A percentile compares a stretch with the other conserved stretches of the same genome.
Conservation (phyloP, 768 basidiomycete genomes). For the Dioszegia aurantiaca region DNA sequence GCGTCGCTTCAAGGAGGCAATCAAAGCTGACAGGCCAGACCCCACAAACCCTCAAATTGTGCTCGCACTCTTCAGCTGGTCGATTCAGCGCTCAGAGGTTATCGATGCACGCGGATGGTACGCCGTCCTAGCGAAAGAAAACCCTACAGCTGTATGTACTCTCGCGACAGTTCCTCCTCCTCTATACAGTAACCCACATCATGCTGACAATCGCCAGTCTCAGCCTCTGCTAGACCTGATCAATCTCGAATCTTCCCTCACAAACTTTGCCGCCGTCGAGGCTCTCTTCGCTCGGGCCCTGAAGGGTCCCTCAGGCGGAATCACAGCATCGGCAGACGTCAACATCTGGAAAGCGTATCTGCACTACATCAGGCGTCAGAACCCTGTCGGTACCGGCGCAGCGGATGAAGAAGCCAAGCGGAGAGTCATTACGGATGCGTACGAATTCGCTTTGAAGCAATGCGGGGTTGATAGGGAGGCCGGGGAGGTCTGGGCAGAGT, state of each 20-base stretch:
- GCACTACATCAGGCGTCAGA: conserved; percentile 79
- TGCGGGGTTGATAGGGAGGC: conserved; percentile 90
- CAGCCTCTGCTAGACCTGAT: conserved; percentile 58
- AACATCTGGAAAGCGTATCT: conserved; percentile 92
- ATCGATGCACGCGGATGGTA: conserved; percentile 76
- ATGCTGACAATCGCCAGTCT: no score
- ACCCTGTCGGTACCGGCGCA: conserved; percentile 54
- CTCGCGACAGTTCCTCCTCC: not conserved
- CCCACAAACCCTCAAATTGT: conserved; percentile 57
- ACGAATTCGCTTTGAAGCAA: conserved; percentile 85
- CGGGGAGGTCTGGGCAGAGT: conserved; percentile 89
- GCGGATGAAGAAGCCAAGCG: conserved; percentile 58
- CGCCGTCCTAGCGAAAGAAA: conserved; percentile 74
- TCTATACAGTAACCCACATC: conserved; percentile 25
- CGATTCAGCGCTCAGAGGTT: conserved; percentile 73
- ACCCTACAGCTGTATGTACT: conserved; percentile 83
- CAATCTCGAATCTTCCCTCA: conserved; percentile 54
- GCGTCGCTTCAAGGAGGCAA: not conserved
- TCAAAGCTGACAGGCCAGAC: conserved; percentile 4
- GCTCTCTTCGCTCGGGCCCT: conserved; percentile 84
- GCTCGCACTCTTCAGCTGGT: conserved; percentile 71
- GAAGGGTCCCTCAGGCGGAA: conserved; percentile 51
- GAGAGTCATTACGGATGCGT: conserved; percentile 77
- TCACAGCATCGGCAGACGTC: conserved; percentile 73
- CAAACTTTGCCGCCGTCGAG: conserved; percentile 73